Evolutionary conservation across 176 grass and related monocot species (phyloP).

Genomic region (Elymus sibiricus): DNA sequence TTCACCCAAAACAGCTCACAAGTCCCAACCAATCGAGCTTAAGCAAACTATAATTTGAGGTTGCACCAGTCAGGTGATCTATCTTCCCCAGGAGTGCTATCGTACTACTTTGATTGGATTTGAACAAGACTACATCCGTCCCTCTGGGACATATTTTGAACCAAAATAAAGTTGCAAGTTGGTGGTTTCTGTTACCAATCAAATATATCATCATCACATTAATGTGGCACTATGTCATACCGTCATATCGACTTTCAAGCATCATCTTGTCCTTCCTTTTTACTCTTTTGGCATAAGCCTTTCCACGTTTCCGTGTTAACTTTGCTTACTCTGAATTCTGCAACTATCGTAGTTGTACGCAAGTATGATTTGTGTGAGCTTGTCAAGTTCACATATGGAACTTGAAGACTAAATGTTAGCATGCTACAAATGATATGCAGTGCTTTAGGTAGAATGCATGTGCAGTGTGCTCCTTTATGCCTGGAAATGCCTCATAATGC

Average conservation of each 20-base stretch:
- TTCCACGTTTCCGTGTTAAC: background rate
- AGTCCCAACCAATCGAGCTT: background rate
- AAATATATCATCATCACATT: constrained; percentile 33
- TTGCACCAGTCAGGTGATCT: constrained; percentile 13
- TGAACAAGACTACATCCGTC: background rate
- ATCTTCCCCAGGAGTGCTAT: constrained; percentile 12
- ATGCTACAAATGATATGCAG: background rate
- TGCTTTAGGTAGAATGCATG: background rate
- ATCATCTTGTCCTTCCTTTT: background rate
- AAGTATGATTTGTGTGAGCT: background rate
- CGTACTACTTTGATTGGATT: constrained; percentile 3
- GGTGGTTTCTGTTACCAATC: constrained; percentile 22
- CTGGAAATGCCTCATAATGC: background rate
- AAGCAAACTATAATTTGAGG: constrained; percentile 11
- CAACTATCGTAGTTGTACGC: background rate
- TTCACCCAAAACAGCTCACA: background rate
- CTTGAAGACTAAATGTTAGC: background rate
- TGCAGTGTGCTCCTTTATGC: background rate
- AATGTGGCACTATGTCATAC: constrained; percentile 22
- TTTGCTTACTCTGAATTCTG: constrained; percentile 1
- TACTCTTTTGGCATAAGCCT: background rate
- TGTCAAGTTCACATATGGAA: constrained; percentile 10
- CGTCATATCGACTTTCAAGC: constrained; percentile 7
- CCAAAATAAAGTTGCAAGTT: constrained; percentile 19
- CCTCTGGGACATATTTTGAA: constrained; percentile 5